Base-by-base conservation (phyloP, 805 yeast species). In the Saccharomyces cerevisiae region DNA sequence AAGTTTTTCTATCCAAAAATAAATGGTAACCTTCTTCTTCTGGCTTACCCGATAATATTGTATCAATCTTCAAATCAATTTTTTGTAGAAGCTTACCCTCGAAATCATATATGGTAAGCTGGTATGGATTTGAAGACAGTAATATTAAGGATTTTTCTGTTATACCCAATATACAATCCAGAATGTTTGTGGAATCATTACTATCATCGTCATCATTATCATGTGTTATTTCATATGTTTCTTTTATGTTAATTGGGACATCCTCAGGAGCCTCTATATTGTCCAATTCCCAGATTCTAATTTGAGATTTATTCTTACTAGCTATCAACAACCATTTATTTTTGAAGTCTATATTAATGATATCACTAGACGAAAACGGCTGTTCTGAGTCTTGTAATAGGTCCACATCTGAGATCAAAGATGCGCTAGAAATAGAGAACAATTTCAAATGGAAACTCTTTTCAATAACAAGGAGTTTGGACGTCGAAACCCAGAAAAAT, bases 81-180 rank as follows among this genome's bases (percentile, higher is more conserved):
- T 55, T 61, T 52, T 65, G 70, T 41, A 68, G 51, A 9, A 59
- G 49, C 13, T 59, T 60, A 11, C 70, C 70, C 21, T 61, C 57
- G 52, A 68, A 69, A 47, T 59, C 61, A 53, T 67, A 66, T 24
- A 69, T 66, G 1, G 56, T 57, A 26, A 67, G 50, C 46, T 60
- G 57, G 41, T 55, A 58, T 27, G 69, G 66, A 29, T 60, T 55
- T 8, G 48, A 50, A 28, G 59, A 54, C 21, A 67, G 51, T 2
- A 62, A 61, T 17, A 69, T 63, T 17, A 69, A 56, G 10, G 71
- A 66, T 54, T 65, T 69, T 46, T 69, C 71, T 2, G 72, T 69
- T 51, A 69, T 62, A 3, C 72, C 72, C 11, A 68, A 55, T 26
- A 62, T 57, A 11, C 62, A 61, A 48, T 59, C 60, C 32, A 59